phyloP scores from a whole-genome alignment of 257 asterid genomes.

The Solanum pimpinellifolium region DNA sequence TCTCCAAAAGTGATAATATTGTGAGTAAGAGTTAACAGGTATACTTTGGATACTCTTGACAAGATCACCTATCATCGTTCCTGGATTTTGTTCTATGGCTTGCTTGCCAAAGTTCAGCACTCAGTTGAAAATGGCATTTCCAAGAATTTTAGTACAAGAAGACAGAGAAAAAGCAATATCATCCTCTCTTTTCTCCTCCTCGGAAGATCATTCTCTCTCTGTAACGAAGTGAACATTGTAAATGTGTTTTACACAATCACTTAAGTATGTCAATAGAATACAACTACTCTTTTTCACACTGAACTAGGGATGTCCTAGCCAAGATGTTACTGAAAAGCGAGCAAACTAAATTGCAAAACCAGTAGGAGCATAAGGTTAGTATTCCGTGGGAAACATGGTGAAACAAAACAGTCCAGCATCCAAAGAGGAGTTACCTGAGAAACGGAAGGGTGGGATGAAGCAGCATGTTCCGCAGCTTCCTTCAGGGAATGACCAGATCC shows the following conservation, averaged over 20 bases:
- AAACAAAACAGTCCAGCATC: background rate
- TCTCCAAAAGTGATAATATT: background rate
- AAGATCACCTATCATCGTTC: background rate
- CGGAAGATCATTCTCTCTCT: background rate
- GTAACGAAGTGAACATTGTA: background rate
- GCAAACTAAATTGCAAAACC: background rate
- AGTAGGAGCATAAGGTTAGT: background rate
- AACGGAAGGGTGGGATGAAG: conserved; percentile 65
- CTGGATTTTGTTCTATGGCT: background rate
- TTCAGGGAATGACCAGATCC: conserved; percentile 79
- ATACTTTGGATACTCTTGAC: background rate
- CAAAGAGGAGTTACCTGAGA: conserved; percentile 36
- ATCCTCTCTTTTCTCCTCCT: background rate
- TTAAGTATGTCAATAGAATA: background rate
- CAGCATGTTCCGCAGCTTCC: conserved; percentile 73
- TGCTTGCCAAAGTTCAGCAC: background rate
- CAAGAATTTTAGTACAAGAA: background rate
- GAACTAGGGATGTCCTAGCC: background rate
- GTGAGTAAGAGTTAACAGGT: background rate
- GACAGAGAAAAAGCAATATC: background rate
- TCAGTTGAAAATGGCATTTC: background rate
- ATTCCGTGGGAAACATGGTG: background rate
- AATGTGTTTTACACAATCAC: background rate
- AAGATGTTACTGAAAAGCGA: background rate
- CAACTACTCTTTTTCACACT: background rate